phyloP scores from a whole-genome alignment of 805 yeast species.

The Wickerhamomyces alni region DNA sequence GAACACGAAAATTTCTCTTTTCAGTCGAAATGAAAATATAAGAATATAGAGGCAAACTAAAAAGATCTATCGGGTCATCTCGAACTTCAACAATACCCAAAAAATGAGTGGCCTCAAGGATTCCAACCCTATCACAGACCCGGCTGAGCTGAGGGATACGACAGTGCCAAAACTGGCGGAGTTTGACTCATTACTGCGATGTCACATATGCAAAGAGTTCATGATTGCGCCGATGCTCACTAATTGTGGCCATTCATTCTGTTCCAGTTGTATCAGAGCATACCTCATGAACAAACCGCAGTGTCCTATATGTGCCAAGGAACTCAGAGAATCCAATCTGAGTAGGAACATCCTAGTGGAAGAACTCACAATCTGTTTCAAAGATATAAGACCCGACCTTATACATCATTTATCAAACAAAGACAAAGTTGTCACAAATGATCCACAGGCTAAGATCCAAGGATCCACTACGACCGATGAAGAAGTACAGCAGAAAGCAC shows the following conservation, averaged over 20 bases:
- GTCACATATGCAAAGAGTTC: conserved; percentile 86
- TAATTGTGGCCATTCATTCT: conserved; percentile 83
- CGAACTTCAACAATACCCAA: too few relatives aligned
- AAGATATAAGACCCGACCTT: conserved; percentile 34
- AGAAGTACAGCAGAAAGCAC: too few relatives aligned
- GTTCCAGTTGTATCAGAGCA: conserved; percentile 80
- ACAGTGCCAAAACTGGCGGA: conserved; percentile 48
- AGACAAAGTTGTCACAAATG: conserved; percentile 2
- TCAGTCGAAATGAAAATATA: too few relatives aligned
- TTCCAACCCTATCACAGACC: conserved; percentile 42
- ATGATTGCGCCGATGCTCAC: conserved; percentile 76
- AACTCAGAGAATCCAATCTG: conserved; percentile 63
- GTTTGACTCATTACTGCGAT: conserved; percentile 67
- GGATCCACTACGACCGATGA: too few relatives aligned
- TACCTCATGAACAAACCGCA: conserved; percentile 50
- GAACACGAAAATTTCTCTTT: too few relatives aligned
- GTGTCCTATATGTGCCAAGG: conserved; percentile 77
- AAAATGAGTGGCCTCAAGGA: conserved; percentile 2
- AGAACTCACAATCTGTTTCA: conserved; percentile 56
- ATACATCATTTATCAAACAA: conserved; percentile 25
- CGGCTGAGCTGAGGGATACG: conserved; percentile 63
- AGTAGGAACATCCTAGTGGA: conserved; percentile 66
- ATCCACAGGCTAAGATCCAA: too few relatives aligned
- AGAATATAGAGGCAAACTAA: too few relatives aligned
- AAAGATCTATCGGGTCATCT: too few relatives aligned